Conservation (phyloP, 2,329 filamentous ascomycete genomes). For the Colletotrichum sidae region DNA sequence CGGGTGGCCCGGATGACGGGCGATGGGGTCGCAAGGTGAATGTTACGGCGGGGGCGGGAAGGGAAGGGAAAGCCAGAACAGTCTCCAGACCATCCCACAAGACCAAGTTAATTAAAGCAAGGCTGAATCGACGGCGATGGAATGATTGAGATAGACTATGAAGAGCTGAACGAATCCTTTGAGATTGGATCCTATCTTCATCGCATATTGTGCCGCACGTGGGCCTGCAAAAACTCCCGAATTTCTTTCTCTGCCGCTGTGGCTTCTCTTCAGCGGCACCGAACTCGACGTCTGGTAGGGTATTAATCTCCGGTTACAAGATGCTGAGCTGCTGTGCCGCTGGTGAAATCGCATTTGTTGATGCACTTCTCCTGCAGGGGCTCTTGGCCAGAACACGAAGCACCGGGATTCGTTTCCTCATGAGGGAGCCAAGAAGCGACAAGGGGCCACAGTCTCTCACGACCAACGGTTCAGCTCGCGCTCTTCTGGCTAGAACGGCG, state of each 20-base stretch:
- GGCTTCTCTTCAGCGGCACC: conserved; percentile 15
- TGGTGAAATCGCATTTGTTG: conserved; percentile 12
- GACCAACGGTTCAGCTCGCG: conserved; percentile 1
- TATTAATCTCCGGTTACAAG: conserved; percentile 24
- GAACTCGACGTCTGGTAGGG: conserved; percentile 1
- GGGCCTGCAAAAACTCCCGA: not conserved
- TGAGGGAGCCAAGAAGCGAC: conserved; percentile 25
- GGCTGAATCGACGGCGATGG: conserved; percentile 3
- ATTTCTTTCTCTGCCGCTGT: no score
- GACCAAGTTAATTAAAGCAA: conserved; percentile 3
- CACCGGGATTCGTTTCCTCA: conserved; percentile 20
- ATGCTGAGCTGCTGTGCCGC: conserved; percentile 25
- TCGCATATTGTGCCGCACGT: not conserved
- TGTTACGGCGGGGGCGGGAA: conserved; percentile 4
- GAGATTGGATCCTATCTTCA: no score
- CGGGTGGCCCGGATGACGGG: conserved; percentile 6
- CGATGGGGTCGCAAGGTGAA: not conserved
- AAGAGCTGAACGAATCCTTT: not conserved
- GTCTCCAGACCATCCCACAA: conserved; percentile 3
- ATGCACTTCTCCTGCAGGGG: conserved; percentile 24
- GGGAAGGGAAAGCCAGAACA: not conserved
- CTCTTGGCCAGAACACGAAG: conserved; percentile 23
- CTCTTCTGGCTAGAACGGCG: not conserved
- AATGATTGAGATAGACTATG: not conserved
- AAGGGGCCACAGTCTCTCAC: not conserved